These are phyloP conservation scores for Phytophthora nicotianae DNA, from an alignment of 352 stramenopile species.

Conservation along the genomic window DNA sequence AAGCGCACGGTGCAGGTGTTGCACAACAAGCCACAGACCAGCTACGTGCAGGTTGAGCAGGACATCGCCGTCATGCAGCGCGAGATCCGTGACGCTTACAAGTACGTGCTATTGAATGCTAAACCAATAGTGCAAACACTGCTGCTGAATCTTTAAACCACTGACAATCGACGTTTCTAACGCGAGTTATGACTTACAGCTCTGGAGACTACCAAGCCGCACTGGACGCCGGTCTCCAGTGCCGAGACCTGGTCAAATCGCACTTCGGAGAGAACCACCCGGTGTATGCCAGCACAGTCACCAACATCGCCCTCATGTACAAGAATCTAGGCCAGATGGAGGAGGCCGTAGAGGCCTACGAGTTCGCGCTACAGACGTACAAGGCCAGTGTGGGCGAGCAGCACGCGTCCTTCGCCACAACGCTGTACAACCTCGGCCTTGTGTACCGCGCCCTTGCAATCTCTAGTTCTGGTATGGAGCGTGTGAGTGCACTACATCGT, in stretches of 20 bases:
- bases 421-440: constrained; percentile 81
- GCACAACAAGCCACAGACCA: constrained; percentile 54
- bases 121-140: background rate
- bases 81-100: constrained; percentile 84
- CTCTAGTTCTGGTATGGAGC: constrained; percentile 68
- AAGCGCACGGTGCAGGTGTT: constrained; percentile 62
- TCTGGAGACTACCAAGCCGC: constrained; percentile 68
- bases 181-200: constrained; percentile 42
- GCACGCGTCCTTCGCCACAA: constrained; percentile 85
- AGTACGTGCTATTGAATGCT: constrained; percentile 44
- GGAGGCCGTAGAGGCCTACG: constrained; percentile 80
- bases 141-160: background rate
- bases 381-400: constrained; percentile 80
- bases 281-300: constrained; percentile 85
- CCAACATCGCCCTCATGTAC: constrained; percentile 90
- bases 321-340: constrained; percentile 83
- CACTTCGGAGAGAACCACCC: constrained; percentile 84
- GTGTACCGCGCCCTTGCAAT: constrained; percentile 73
- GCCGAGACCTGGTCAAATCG: constrained; percentile 68
- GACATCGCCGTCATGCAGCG: constrained; percentile 84
- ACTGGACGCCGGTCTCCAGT: constrained; percentile 68
- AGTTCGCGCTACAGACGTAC: constrained; percentile 81
- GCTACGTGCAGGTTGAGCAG: constrained; percentile 75
- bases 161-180: constrained; percentile 16
- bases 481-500: constrained; percentile 63